Percentiles rank a stretch among this genome's conserved stretches.
Evolutionary conservation across 805 yeast species (phyloP).

Genomic region (Lachancea mirantina): DNA sequence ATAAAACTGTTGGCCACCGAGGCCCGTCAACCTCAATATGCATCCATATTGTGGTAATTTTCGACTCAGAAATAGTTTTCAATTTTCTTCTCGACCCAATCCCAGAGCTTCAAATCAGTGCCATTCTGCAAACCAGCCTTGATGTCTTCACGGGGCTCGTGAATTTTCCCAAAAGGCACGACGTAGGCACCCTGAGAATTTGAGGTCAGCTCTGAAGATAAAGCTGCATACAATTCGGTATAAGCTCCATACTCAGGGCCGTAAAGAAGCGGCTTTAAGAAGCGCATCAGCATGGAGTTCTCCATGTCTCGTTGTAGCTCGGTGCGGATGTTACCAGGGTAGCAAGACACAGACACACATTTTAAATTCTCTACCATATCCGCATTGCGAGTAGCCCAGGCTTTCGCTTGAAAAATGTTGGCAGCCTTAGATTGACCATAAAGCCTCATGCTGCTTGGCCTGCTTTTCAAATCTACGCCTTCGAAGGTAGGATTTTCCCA

Average conservation of each 20-base stretch:
- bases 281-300: conserved; percentile 12
- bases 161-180: conserved; percentile 31
- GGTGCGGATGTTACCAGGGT: conserved; percentile 33
- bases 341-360: conserved; percentile 30
- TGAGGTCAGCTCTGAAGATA: conserved; percentile 29
- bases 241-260: conserved; percentile 32
- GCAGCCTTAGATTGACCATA: conserved; percentile 39
- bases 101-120: conserved; percentile 25
- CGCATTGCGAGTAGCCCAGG: conserved; percentile 29
- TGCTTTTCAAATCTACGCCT: conserved; percentile 12
- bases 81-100: conserved; percentile 17
- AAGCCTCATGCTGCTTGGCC: conserved; percentile 15
- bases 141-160: conserved; percentile 26
- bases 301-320: conserved; percentile 29
- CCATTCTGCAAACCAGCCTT: conserved; percentile 23
- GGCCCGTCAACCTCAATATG: no score
- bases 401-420: conserved; percentile 30
- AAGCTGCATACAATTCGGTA: conserved; percentile 34
- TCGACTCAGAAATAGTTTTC: conserved; percentile 5
- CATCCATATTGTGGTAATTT: no score
- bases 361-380: conserved; percentile 21
- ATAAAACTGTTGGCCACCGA: no score
- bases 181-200: conserved; percentile 30
- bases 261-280: conserved; percentile 11
- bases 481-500: conserved; percentile 26